Conservation (phyloP, 2,329 filamentous ascomycete genomes). For the Amauroascus niger region DNA sequence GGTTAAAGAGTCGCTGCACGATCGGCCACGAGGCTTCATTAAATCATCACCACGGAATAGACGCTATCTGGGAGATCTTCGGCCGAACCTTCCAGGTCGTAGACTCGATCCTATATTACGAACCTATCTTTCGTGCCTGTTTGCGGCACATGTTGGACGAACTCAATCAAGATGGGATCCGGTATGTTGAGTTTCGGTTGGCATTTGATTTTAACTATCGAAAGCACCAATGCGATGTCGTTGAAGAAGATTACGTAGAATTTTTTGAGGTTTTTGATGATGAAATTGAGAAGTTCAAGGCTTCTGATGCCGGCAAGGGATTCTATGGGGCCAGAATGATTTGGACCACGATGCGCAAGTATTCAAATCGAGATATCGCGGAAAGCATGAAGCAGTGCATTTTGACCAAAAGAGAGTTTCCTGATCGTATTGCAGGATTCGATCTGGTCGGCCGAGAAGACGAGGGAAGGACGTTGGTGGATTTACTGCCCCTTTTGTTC, state of each 20-base stretch:
- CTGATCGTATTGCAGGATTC: constrained; percentile 48
- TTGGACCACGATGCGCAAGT: constrained; percentile 64
- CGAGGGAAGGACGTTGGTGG: constrained; percentile 60
- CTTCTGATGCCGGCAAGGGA: constrained; percentile 55
- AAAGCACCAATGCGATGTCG: constrained; percentile 48
- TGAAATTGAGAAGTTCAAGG: constrained; percentile 68
- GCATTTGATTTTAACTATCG: constrained; percentile 68
- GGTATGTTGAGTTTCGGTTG: constrained; percentile 72
- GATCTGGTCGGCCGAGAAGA: constrained; percentile 88
- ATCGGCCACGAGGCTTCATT: constrained; percentile 66
- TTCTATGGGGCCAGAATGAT: constrained; percentile 84
- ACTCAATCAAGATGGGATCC: constrained; percentile 67
- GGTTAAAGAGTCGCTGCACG: constrained; percentile 63
- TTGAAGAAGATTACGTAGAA: constrained; percentile 58
- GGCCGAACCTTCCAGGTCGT: constrained; percentile 62
- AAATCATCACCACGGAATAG: constrained; percentile 69
- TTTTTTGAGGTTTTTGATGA: constrained; percentile 67
- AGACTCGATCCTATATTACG: constrained; percentile 73
- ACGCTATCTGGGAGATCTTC: constrained; percentile 80
- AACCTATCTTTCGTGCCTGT: constrained; percentile 75
- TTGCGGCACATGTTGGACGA: constrained; percentile 62
- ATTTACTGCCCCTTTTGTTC: constrained; percentile 74
- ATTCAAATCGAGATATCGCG: constrained; percentile 56
- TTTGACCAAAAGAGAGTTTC: constrained; percentile 54
- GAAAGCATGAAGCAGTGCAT: constrained; percentile 85